Base-by-base conservation (phyloP, 768 basidiomycete species). In the Peribolospora kevripleyi region DNA sequence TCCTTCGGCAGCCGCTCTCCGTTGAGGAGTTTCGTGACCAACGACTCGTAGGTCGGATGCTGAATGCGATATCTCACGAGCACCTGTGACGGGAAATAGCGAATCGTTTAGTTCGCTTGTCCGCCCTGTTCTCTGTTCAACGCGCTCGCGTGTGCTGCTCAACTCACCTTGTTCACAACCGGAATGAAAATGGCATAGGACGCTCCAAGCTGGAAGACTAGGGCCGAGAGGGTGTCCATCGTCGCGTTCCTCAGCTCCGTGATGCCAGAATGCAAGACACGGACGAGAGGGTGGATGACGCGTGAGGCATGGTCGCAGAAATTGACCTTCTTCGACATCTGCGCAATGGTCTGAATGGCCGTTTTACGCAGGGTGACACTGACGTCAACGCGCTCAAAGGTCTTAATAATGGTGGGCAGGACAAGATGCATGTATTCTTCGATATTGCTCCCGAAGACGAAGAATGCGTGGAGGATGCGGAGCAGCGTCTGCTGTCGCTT, bases 131-230 rank as follows among this genome's bases (percentile, higher is more conserved):
- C 25, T 25, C 25, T 25, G 25, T 25, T 25, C 25, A 25, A 25
- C 25, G 25, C 25, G 25, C 25, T 25, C 25, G 25, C 25, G 25
- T 1, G 25, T 25, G 25, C 25, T 25, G 25, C 25, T 25, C 25
- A 38, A 60, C 71, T 51, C 60, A 84, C 90, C 75, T 97, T 95
- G 67, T 86, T 86, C 60, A 98, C 84, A 61, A 90, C 90, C 0
- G 93, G 88, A 42, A 97, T 84, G 62, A 97, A 98, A 48, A 98
- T 86, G 3, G 93, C 88, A 61, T 90, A 98, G 65, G 97, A 91
- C 0, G 90, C 80, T 1, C 90, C 90, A 53, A 98, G 77, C 63
- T 98, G 93, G 43, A 86, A 74, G 45, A 95, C 80, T 46, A 97
- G 72, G 0, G 88, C 83, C 65, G 86, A 93, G 2, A 98, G 70